These are phyloP conservation scores for Podaxis pistillaris DNA, from an alignment of 768 basidiomycete genomes.

Conservation along the genomic window DNA sequence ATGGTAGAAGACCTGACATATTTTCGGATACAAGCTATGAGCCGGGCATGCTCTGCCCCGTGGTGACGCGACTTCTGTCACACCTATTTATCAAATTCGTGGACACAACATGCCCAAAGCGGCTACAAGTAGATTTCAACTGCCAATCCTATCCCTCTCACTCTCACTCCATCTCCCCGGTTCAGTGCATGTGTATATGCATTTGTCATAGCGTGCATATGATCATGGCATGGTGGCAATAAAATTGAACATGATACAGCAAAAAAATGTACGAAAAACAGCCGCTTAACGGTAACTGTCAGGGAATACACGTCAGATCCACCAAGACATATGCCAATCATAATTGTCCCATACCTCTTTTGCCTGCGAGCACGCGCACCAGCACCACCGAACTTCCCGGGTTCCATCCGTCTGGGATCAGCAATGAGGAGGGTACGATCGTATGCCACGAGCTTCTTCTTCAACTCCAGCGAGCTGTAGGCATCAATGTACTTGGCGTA, in stretches of 20 bases:
- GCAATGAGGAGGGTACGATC: slow-evolving; percentile 90
- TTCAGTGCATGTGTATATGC: slow-evolving; percentile 14
- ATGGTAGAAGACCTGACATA: slow-evolving; percentile 16
- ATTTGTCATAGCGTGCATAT: slow-evolving; percentile 21
- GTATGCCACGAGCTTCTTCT: slow-evolving; percentile 96
- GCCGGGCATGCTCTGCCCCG: neutral
- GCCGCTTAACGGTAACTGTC: slow-evolving; percentile 74
- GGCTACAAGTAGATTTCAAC: neutral
- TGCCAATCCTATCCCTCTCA: neutral
- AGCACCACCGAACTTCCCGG: slow-evolving; percentile 98
- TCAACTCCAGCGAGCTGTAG: slow-evolving; percentile 93
- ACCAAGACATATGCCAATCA: neutral
- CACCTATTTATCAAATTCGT: neutral
- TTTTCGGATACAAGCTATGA: neutral
- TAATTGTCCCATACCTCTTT: slow-evolving; percentile 67
- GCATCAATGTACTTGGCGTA: slow-evolving; percentile 99
- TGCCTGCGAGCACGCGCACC: slow-evolving; percentile 98
- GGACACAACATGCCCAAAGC: neutral
- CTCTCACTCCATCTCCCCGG: neutral
- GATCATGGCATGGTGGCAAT: slow-evolving; percentile 33
- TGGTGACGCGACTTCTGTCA: slow-evolving; percentile 16
- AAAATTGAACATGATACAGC: slow-evolving; percentile 45
- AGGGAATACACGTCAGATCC: slow-evolving; percentile 15
- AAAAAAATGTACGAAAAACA: slow-evolving; percentile 33
- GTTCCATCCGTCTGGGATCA: slow-evolving; percentile 96